Evolutionary conservation across 1,284 basidiomycete species (phyloP).

Genomic region (Irpex sp.): DNA sequence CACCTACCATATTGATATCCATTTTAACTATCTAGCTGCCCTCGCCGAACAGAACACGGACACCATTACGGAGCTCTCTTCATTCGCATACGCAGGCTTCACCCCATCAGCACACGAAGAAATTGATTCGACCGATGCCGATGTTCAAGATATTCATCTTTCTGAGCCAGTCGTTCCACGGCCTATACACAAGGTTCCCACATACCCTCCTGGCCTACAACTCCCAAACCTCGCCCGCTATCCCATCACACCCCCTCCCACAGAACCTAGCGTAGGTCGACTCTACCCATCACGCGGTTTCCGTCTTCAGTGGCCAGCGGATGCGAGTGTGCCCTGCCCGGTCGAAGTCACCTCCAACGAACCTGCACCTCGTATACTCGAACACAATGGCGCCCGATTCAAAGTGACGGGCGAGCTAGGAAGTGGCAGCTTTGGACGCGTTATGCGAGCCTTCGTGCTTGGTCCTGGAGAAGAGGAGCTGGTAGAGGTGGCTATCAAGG

Average conservation of each 20-base stretch:
- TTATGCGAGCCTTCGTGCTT: neutral
- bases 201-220: neutral
- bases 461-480: neutral
- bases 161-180: neutral
- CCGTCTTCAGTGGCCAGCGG: neutral
- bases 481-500: conserved; percentile 2
- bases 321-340: neutral
- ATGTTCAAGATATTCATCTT: neutral
- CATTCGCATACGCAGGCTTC: neutral
- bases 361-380: neutral
- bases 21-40: neutral
- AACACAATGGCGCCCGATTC: neutral
- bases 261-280: neutral
- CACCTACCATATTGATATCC: neutral
- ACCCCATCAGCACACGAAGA: neutral
- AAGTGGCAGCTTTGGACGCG: neutral
- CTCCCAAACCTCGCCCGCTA: neutral
- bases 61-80: neutral
- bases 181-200: neutral
- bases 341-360: neutral
- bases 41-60: neutral
- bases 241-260: neutral
- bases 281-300: neutral
- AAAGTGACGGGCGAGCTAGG: neutral
- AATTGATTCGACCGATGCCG: neutral